Conservation (phyloP, 2,329 filamentous ascomycete species). For the Ophiostoma sp. region DNA sequence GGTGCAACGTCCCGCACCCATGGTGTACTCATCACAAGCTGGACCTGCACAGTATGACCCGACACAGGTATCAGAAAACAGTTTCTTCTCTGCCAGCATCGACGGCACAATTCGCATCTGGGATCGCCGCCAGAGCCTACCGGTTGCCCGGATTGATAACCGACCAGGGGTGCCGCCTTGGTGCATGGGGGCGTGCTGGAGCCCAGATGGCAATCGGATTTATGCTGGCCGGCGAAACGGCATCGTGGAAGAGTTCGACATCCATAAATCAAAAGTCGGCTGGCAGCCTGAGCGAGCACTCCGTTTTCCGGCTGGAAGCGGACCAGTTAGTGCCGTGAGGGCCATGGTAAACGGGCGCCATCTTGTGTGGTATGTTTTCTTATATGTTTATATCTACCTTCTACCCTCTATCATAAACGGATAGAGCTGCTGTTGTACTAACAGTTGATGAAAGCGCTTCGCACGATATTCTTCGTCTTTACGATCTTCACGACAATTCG, state of each 20-base stretch:
- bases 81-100: constrained; percentile 82
- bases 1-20: not conserved
- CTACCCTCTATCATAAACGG: not conserved
- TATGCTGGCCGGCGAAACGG: constrained; percentile 87
- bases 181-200: constrained; percentile 98
- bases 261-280: constrained; percentile 65
- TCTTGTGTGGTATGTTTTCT: constrained; percentile 58
- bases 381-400: not conserved
- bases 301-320: constrained; percentile 83
- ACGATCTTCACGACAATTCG: constrained; percentile 69
- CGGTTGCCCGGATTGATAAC: constrained; percentile 73
- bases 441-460: constrained; percentile 58
- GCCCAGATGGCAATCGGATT: constrained; percentile 88
- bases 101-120: constrained; percentile 88
- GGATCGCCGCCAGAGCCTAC: constrained; percentile 72
- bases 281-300: constrained; percentile 72
- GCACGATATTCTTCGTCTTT: constrained; percentile 87
- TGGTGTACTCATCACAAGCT: constrained; percentile 37
- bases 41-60: constrained; percentile 44
- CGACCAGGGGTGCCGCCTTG: constrained; percentile 77
- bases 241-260: constrained; percentile 87
- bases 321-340: constrained; percentile 78
- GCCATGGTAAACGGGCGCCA: constrained; percentile 92
- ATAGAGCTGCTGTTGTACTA: not conserved
- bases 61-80: constrained; percentile 62